Evolutionary conservation across 2,329 filamentous ascomycete genomes (phyloP).

Genomic region (Rachicladosporium sp.): DNA sequence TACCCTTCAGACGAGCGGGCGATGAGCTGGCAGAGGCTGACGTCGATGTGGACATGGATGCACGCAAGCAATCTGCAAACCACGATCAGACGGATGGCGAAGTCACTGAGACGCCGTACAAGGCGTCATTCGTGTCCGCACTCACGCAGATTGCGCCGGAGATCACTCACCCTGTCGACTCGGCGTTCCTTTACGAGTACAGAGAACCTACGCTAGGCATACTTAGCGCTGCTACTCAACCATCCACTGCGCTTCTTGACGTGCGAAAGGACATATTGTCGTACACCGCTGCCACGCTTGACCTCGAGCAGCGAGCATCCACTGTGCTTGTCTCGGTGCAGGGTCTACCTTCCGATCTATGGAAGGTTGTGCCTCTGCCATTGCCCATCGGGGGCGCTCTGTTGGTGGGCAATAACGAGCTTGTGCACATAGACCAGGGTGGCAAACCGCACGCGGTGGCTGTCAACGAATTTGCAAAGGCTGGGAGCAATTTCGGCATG

Average conservation of each 20-base stretch:
- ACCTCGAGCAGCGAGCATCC: constrained; percentile 83
- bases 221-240: constrained; percentile 61
- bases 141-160: constrained; percentile 78
- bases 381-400: constrained; percentile 80
- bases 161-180: constrained; percentile 77
- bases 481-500: constrained; percentile 71
- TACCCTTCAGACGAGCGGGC: constrained; percentile 77
- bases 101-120: constrained; percentile 55
- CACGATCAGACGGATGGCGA: constrained; percentile 20
- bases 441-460: constrained; percentile 87
- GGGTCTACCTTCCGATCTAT: constrained; percentile 76
- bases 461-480: constrained; percentile 79
- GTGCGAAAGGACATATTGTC: constrained; percentile 75
- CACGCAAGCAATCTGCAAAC: constrained; percentile 15
- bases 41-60: constrained; percentile 71
- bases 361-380: constrained; percentile 68
- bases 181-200: constrained; percentile 92
- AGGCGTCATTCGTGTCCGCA: constrained; percentile 83
- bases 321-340: constrained; percentile 82
- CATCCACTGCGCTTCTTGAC: constrained; percentile 58
- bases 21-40: constrained; percentile 67
- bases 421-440: constrained; percentile 92
- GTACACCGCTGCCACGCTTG: constrained; percentile 91
- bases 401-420: constrained; percentile 74
- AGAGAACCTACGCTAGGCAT: constrained; percentile 96